phyloP scores from a whole-genome alignment of 2,329 filamentous ascomycete genomes.

The Ophiognomonia clavigignenti-juglandacearum region DNA sequence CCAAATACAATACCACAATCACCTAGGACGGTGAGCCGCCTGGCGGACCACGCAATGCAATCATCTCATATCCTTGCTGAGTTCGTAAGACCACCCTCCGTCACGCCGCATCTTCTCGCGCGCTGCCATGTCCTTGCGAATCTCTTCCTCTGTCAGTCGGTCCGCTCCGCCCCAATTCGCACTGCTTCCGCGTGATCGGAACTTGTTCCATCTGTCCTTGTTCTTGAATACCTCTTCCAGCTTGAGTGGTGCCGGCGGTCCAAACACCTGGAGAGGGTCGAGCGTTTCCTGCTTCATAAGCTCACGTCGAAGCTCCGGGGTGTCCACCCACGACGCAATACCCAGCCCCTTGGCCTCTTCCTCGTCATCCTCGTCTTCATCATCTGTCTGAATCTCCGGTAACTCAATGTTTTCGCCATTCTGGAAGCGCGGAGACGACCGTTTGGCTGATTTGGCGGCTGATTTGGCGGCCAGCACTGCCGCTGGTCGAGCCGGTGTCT shows the following conservation, averaged over 20 bases:
- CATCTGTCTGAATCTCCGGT: slow-evolving; percentile 92
- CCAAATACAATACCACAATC: background rate
- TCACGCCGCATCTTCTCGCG: slow-evolving; percentile 75
- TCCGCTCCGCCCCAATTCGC: slow-evolving; percentile 90
- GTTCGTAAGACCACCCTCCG: slow-evolving; percentile 77
- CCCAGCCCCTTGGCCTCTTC: slow-evolving; percentile 47
- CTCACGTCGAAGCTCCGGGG: slow-evolving; percentile 71
- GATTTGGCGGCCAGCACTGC: slow-evolving; percentile 46
- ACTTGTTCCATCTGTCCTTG: slow-evolving; percentile 80
- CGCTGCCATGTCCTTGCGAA: slow-evolving; percentile 71
- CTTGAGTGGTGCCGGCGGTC: slow-evolving; percentile 78
- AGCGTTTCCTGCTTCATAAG: slow-evolving; percentile 78
- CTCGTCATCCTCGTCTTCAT: slow-evolving; percentile 74
- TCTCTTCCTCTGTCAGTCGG: slow-evolving; percentile 79
- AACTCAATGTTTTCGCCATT: slow-evolving; percentile 88
- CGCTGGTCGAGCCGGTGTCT: slow-evolving; percentile 61
- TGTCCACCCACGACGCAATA: slow-evolving; percentile 82
- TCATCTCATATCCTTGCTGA: slow-evolving; percentile 43
- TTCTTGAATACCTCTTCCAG: slow-evolving; percentile 98
- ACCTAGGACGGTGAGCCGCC: background rate
- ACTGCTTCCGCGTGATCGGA: slow-evolving; percentile 85
- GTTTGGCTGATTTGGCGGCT: slow-evolving; percentile 52
- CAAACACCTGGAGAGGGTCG: slow-evolving; percentile 83
- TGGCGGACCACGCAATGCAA: background rate
- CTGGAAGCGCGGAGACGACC: slow-evolving; percentile 78